Conservation (phyloP, 352 stramenopile species). For the Pythium aristosporum region DNA sequence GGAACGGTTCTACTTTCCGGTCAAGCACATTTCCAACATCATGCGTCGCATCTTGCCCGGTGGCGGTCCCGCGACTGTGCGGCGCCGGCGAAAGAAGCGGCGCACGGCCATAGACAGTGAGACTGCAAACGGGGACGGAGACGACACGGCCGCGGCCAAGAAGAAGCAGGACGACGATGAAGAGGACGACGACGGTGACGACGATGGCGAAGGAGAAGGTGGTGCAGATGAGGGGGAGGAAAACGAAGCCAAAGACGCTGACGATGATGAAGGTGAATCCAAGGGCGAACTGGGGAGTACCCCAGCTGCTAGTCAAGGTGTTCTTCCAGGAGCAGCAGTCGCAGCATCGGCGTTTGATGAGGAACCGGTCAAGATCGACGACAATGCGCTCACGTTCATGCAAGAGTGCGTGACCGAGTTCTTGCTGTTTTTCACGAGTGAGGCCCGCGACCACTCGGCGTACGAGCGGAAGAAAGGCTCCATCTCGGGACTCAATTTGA, state of each 20-base stretch:
- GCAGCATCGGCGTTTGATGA: neutral
- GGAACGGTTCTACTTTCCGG: conserved; percentile 76
- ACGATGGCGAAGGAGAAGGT: conserved; percentile 1
- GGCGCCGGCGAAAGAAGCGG: conserved; percentile 12
- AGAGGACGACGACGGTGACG: conserved; percentile 19
- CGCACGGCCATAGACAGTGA: neutral
- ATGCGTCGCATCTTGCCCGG: conserved; percentile 58
- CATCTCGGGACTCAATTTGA: conserved; percentile 58
- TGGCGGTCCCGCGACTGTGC: neutral
- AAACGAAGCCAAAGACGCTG: conserved; percentile 15
- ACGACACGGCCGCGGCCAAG: neutral
- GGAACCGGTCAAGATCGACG: conserved; percentile 63
- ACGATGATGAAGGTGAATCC: conserved; percentile 19
- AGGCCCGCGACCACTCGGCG: conserved; percentile 63
- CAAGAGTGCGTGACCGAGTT: conserved; percentile 88
- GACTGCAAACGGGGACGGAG: conserved; percentile 3
- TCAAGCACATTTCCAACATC: conserved; percentile 68
- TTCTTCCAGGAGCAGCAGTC: neutral
- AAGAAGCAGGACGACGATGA: conserved; percentile 25
- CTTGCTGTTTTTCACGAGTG: conserved; percentile 77
- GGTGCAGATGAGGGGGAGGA: conserved; percentile 8
- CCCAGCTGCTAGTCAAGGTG: neutral
- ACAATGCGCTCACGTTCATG: conserved; percentile 76
- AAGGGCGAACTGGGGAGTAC: conserved; percentile 7
- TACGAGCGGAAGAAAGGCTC: conserved; percentile 68